These are phyloP conservation scores for Raddia distichophylla DNA, from an alignment of 176 grass and related monocot species.

Conservation along the genomic window DNA sequence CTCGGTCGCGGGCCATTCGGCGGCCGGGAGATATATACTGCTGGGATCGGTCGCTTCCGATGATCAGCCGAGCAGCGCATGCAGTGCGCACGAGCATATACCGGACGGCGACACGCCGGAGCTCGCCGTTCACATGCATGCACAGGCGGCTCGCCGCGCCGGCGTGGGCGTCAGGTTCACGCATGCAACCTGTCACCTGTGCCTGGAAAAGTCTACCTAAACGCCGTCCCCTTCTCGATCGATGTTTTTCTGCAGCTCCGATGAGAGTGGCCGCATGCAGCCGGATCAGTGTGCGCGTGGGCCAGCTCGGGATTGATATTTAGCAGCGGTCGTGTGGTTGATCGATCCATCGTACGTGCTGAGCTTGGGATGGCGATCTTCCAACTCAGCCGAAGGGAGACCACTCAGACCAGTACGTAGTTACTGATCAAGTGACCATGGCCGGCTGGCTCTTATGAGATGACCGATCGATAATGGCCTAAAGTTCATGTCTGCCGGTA, in stretches of 20 bases:
- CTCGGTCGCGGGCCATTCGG: constrained; percentile 15
- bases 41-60: background rate
- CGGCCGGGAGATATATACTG: background rate
- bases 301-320: background rate
- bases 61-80: background rate
- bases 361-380: background rate
- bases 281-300: background rate
- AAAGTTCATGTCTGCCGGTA: background rate
- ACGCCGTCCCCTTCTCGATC: no score
- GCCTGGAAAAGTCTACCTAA: background rate
- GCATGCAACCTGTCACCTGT: no score
- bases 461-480: background rate
- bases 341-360: background rate
- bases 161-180: background rate
- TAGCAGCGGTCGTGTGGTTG: background rate
- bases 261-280: background rate
- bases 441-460: background rate
- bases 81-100: background rate
- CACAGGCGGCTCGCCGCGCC: background rate
- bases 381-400: background rate
- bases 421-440: background rate
- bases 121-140: background rate
- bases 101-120: background rate
- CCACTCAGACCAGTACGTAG: background rate
- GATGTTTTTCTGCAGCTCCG: background rate